Base-by-base conservation (phyloP, 2,329 filamentous ascomycete genomes). In the Aspergillus calidoustus region DNA sequence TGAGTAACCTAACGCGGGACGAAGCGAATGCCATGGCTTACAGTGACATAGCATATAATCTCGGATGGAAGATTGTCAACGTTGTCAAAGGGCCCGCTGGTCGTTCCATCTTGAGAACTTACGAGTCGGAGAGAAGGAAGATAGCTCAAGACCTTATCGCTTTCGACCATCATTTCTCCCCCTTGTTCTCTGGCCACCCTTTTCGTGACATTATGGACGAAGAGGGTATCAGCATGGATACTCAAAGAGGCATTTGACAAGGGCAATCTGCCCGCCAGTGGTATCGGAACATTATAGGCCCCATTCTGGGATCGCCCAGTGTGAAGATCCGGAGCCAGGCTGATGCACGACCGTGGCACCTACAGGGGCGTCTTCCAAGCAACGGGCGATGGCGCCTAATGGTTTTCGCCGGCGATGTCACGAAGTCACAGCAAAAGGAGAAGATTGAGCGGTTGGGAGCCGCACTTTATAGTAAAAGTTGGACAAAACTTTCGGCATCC, bases 341-440 rank as follows among this genome's bases (percentile, higher is more conserved):
- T 8, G 77, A 79, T 60, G 76, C 74, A 4, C 72, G 72, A 5
- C 76, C 77, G n/a, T 76, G 68, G 70, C 77, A 79, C 25, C 68
- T 80, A 13, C 71, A 76, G 46, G 71, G 76, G 34, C 65, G 74
- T 7, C 67, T 80, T 17, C 69, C 70, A 31, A 74, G 71, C 55
- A 76, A 77, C 34, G 78, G 78, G 2, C 70, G 71, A 28, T 80
- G 76, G 72, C 67, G 76, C 5, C 48, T 80, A 30, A 61, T 79
- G 19, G 75, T 91, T 1, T 90, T 91, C 65, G 82, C 86, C 0
- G 89, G 89, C 1, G 79, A 89, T 64, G 75, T 91, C 2, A 74
- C 78, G 2, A 65, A 77, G 0, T 13, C 75, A 0, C 57, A 62
- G 1, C 84, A 86, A 61, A 80, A 80, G 60, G 66, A 72, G 0